Evolutionary conservation across 1,284 basidiomycete species (phyloP), one percentile per base, ranked within the genome.

Genomic region (Xerocomus amazonicus): DNA sequence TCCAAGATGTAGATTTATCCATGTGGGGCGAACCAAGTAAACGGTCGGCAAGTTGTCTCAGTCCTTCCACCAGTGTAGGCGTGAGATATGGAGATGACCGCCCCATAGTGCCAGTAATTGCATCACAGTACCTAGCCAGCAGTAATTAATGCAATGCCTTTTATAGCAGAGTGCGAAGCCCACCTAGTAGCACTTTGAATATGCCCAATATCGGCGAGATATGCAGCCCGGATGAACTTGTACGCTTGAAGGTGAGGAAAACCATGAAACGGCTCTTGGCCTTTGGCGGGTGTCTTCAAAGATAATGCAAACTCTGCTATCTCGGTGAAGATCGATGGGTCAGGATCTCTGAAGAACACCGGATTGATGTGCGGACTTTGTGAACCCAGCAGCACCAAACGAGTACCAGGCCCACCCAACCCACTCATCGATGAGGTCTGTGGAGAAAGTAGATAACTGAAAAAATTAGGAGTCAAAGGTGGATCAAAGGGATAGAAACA

Each of bases 281-380:
- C 92, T 70, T 97, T 98, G 6, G 76, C 64, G 0, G 81, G 70
- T 0, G 84, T 71, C 14, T 80, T 73, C 19, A 97, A 72, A 16
- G 92, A 92, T 50, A 94, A 69, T 0, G 92, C 94, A 65, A 92
- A 99, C 70, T 99, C 97, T 9, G 87, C 74, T 36, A 98, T 86
- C 72, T 99, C 97, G 6, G 93, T 87, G 57, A 97, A 83, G 54
- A 97, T 81, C 51, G 94, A 76, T 7, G 85, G 73, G 65, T 98
- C 95, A 9, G 80, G 70, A 63, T 95, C 84, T 60, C 80, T 83
- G 60, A 77, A 73, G 61, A 85, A 87, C 33, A 70, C 74, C 0
- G 79, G 73, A 47, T 70, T 72, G 13, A 61, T 60, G 37, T 73
- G 73, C 0, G 85, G 86, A 62, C 72, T 82, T 42, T 75, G 78